Conservation (phyloP, 2,329 filamentous ascomycete genomes). For the Arthrobotrys conoides region DNA sequence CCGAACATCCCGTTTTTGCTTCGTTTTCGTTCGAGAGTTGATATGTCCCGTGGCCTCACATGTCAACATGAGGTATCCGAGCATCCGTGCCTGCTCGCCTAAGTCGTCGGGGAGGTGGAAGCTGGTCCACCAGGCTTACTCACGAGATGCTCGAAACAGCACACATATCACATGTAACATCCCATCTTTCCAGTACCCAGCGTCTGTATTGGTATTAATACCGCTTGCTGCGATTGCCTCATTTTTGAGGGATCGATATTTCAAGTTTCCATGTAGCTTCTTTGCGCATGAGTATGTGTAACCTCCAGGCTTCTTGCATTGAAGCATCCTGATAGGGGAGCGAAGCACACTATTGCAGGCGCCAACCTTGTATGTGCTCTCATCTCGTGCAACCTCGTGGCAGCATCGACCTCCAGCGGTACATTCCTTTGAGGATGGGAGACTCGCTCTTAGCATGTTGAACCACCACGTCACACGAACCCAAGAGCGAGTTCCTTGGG, state of each 20-base stretch:
- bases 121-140: conserved; percentile 55
- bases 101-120: conserved; percentile 28
- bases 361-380: conserved; percentile 8
- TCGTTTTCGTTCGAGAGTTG: conserved; percentile 18
- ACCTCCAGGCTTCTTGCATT: conserved; percentile 26
- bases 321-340: conserved; percentile 44
- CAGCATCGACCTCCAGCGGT: conserved; percentile 21
- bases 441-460: conserved; percentile 20
- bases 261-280: conserved; percentile 11
- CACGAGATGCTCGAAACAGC: conserved; percentile 61
- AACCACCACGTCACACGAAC: conserved; percentile 61
- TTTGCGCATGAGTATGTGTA: conserved; percentile 49
- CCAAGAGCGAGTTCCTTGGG: conserved; percentile 48
- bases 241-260: conserved; percentile 35
- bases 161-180: conserved; percentile 57
- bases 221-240: conserved; percentile 26
- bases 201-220: conserved; percentile 27
- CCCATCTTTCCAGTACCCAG: conserved; percentile 33
- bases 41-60: conserved; percentile 47
- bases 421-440: conserved; percentile 28
- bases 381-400: conserved; percentile 27
- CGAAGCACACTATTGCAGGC: conserved; percentile 11
- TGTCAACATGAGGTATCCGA: conserved; percentile 28
- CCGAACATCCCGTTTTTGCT: conserved; percentile 49
- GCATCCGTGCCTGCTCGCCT: conserved; percentile 41